Evolutionary conservation across 2,329 filamentous ascomycete genomes (phyloP).

Genomic region (Hymenoscyphus infarciens): DNA sequence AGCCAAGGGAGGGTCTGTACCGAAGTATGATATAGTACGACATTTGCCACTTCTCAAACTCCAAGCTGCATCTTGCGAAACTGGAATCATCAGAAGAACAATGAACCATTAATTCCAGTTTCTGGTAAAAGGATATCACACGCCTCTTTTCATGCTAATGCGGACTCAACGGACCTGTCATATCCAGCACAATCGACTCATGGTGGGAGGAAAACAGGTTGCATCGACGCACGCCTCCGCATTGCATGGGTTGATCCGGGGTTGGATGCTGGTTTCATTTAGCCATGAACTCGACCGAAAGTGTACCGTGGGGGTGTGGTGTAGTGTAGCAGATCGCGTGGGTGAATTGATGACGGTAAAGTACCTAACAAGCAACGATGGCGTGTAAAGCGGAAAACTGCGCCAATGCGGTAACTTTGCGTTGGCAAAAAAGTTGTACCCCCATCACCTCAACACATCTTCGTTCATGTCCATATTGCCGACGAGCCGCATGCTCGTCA

Average conservation of each 20-base stretch:
- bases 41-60: not conserved
- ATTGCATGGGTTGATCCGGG: not conserved
- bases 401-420: conserved; percentile 4
- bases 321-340: not conserved
- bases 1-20: not conserved
- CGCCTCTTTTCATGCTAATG: not conserved
- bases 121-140: not conserved
- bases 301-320: conserved; percentile 1
- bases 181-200: not conserved
- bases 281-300: conserved; percentile 3
- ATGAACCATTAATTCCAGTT: not conserved
- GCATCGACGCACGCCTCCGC: conserved; percentile 2
- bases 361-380: not conserved
- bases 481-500: conserved; percentile 2
- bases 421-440: conserved; percentile 2
- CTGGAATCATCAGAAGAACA: not conserved
- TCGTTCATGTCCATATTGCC: not conserved
- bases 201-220: not conserved
- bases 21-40: not conserved
- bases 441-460: not conserved
- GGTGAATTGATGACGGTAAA: not conserved
- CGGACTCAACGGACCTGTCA: not conserved
- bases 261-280: not conserved
- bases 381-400: conserved; percentile 5
- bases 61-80: conserved; percentile 1